Base-by-base conservation (phyloP, 352 stramenopile species). In the Halophytophthora polymorphica region DNA sequence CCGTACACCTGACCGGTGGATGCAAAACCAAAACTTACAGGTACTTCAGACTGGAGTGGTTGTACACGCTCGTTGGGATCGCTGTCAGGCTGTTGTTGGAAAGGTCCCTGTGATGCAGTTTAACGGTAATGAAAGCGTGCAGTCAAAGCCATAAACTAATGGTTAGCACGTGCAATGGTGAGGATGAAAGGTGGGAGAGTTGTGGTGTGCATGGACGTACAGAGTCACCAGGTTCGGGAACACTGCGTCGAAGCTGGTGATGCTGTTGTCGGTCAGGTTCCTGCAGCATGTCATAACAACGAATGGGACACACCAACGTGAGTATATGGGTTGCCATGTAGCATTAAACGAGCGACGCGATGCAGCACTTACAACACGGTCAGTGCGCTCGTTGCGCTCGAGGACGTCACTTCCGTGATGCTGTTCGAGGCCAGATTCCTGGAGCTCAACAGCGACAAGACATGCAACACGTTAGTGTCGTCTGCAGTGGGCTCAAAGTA, bases 201-300 rank as follows among this genome's bases (percentile, higher is more conserved):
- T 8, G 25, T 8, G 25, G 4, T 10, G 8, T 31, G 25, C 4
- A 31, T 8, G 14, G 10, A 46, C 74, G 42, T 68, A 86, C 75
- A 86, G 57, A 4, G 64, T 73, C 19, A 65, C 67, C 31, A 86
- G 46, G 35, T 64, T 69, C 6, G 69, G 54, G 40, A 81, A 84
- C 6, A 47, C 44, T 18, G 56, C 75, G 31, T 82, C 58, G 45
- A 82, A 86, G n/a, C 22, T 68, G 14, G 40, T 31, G 31, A 68
- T 45, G 11, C 35, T 18, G 42, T 64, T 68, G 34, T 61, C 40
- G 2, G 48, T 64, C 40, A 68, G 40, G 25, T 56, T 60, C 40
- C 60, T 68, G 18, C 4, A 50, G 11, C 48, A 21, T 23, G 2
- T 31, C 22, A 28, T 23, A 19, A 46, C 25, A 4, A 31, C 4